Conservation (phyloP, 228 moss, liverwort and hornwort genomes). For the Sphagnum fallax region DNA sequence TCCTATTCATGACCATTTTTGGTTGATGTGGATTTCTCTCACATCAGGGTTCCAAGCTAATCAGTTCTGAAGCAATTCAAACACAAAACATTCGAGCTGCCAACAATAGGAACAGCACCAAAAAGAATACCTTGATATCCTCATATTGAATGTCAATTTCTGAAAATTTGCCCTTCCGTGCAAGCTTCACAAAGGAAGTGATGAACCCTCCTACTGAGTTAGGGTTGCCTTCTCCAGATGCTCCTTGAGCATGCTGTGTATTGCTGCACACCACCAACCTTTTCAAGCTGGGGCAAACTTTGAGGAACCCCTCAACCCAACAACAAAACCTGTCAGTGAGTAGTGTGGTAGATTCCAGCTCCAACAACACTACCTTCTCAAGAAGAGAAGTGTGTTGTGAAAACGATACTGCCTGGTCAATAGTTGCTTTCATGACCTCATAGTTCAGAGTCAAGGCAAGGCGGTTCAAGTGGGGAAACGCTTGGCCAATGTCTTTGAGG, state of each 20-base stretch:
- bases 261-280: conserved; percentile 49
- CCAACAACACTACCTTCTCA: conserved; percentile 47
- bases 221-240: conserved; percentile 28
- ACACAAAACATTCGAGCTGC: too few species aligned
- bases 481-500: too few species aligned
- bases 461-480: too few species aligned
- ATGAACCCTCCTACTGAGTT: conserved; percentile 62
- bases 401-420: conserved; percentile 38
- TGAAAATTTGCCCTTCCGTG: conserved; percentile 38
- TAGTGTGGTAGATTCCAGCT: conserved; percentile 36
- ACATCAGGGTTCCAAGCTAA: too few species aligned
- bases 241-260: conserved; percentile 17
- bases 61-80: too few species aligned
- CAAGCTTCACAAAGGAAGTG: conserved; percentile 51
- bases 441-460: too few species aligned
- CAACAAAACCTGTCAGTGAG: conserved; percentile 45
- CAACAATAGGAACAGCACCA: neutral
- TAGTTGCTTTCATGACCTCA: conserved; percentile 36
- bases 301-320: conserved; percentile 56
- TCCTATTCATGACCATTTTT: too few species aligned
- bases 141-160: conserved; percentile 55
- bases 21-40: too few species aligned
- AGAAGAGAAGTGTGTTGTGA: conserved; percentile 17
- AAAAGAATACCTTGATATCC: conserved; percentile 20
- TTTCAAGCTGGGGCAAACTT: conserved; percentile 47